A percentile compares a stretch with the other conserved stretches of the same genome.
Conservation (phyloP, 2,329 filamentous ascomycete species). For the Zymoseptoria ardabiliae region DNA sequence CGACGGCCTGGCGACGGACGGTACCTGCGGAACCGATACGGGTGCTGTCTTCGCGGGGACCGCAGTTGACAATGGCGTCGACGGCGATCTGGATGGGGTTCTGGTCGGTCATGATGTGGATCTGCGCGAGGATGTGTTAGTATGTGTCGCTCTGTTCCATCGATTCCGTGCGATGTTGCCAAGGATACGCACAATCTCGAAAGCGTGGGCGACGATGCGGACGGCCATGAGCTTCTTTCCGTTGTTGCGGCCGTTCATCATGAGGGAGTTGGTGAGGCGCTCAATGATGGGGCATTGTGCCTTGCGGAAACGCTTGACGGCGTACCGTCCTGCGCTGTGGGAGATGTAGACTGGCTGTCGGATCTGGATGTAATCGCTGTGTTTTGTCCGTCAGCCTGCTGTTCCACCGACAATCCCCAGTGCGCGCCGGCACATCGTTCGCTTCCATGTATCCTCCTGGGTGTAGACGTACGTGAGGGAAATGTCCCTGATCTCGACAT, state of each 20-base stretch:
- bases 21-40: conserved; percentile 99
- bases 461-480: conserved; percentile 81
- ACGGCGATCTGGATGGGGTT: conserved; percentile 99
- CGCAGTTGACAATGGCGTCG: conserved; percentile 99
- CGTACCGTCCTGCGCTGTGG: conserved; percentile 97
- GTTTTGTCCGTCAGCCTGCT: conserved; percentile 19
- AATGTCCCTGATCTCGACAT: conserved; percentile 99
- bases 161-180: conserved; percentile 27
- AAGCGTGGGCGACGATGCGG: conserved; percentile 96
- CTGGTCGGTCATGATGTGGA: conserved; percentile 99
- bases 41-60: conserved; percentile 98
- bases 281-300: conserved; percentile 99
- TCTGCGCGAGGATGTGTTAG: conserved; percentile 46
- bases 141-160: neutral
- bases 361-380: conserved; percentile 99
- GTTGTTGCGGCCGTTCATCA: conserved; percentile 99
- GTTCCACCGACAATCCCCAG: conserved; percentile 18
- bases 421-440: neutral
- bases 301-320: conserved; percentile 99
- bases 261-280: conserved; percentile 99
- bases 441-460: conserved; percentile 6
- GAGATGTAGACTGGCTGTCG: conserved; percentile 97
- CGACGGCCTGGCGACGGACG: conserved; percentile 98
- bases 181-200: conserved; percentile 79
- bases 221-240: conserved; percentile 99